Evolutionary conservation across 768 basidiomycete genomes (phyloP).

Genomic region (Agrocybe chaxingu): DNA sequence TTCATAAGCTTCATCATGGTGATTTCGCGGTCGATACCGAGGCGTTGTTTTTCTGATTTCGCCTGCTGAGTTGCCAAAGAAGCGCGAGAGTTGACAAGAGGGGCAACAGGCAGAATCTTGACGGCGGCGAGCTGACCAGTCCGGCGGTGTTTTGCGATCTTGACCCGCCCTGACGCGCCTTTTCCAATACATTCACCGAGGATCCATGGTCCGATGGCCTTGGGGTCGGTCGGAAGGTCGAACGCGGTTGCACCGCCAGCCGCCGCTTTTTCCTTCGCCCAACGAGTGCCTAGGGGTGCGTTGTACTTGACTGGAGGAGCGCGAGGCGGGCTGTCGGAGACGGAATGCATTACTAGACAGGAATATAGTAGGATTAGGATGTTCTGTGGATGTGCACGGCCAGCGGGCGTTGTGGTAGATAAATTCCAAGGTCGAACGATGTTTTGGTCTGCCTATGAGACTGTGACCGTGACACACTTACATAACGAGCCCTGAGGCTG

Average conservation of each 20-base stretch:
- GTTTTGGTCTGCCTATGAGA: conserved; percentile 11
- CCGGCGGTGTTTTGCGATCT: conserved; percentile 81
- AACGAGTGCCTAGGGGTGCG: conserved; percentile 74
- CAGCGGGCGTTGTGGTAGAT: conserved; percentile 34
- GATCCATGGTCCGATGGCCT: conserved; percentile 86
- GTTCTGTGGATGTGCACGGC: conserved; percentile 36
- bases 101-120: conserved; percentile 88
- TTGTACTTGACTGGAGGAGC: conserved; percentile 71
- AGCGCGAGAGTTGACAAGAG: conserved; percentile 68
- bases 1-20: conserved; percentile 99
- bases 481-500: too few species aligned
- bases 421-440: conserved; percentile 11
- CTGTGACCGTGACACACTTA: conserved; percentile 15
- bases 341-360: conserved; percentile 32
- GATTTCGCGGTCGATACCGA: conserved; percentile 91
- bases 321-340: conserved; percentile 57
- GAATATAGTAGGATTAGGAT: conserved; percentile 27
- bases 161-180: conserved; percentile 91
- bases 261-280: conserved; percentile 85
- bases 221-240: conserved; percentile 83
- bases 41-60: conserved; percentile 76
- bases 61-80: conserved; percentile 64
- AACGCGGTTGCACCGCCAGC: conserved; percentile 71
- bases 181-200: conserved; percentile 93
- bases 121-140: conserved; percentile 93